These are phyloP conservation scores for Rhizoclosmatium sp. DNA, from an alignment of 192 early-diverging fungal genomes.

Conservation along the genomic window DNA sequence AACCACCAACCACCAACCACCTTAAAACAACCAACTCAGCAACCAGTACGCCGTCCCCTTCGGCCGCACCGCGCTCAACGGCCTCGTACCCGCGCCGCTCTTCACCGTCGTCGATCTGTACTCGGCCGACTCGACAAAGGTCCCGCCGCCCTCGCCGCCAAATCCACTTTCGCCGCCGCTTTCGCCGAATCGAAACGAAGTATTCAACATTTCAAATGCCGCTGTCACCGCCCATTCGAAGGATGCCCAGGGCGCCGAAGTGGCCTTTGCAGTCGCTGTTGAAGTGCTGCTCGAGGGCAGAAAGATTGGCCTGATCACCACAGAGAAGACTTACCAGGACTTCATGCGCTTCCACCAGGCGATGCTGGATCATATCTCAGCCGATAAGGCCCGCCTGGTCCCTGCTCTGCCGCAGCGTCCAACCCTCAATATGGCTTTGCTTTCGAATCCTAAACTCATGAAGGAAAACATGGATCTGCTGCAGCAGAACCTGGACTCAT, in stretches of 20 bases:
- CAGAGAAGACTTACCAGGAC: constrained; percentile 5
- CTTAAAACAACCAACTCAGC: neutral
- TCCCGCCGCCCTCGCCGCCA: constrained; percentile 18
- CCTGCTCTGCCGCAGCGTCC: constrained; percentile 5
- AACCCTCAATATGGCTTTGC: neutral
- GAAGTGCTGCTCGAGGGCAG: neutral
- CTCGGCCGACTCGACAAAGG: constrained; percentile 26
- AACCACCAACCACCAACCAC: neutral
- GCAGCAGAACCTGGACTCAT: constrained; percentile 1
- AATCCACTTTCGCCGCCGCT: neutral
- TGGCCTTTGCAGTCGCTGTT: neutral
- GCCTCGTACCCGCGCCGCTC: constrained; percentile 28
- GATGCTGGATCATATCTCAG: neutral
- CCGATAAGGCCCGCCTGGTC: neutral
- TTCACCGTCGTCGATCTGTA: constrained; percentile 32
- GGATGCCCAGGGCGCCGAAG: neutral
- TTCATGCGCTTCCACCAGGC: constrained; percentile 19
- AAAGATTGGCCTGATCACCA: neutral
- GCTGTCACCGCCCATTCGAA: neutral
- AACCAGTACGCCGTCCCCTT: constrained; percentile 40
- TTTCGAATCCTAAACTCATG: constrained; percentile 7
- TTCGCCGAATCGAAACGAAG: neutral
- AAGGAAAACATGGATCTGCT: neutral
- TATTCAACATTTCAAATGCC: neutral
- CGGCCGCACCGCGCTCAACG: constrained; percentile 26